Percentiles rank a stretch among this genome's conserved stretches.
phyloP scores from a whole-genome alignment of 139 green algal species.

The Nannochloris sp. region DNA sequence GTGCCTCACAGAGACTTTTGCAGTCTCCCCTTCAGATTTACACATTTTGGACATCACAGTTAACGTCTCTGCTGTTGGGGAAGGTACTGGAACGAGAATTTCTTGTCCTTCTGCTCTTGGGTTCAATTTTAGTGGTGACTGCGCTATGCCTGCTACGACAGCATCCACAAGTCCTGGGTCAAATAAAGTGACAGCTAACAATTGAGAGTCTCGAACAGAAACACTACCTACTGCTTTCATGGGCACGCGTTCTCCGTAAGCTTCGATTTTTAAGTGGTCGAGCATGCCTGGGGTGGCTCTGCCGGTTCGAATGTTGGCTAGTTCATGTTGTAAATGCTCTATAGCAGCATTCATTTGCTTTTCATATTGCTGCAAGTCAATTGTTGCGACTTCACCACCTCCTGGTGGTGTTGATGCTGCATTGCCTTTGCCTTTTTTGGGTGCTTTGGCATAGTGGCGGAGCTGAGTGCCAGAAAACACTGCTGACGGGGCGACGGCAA shows the following conservation, averaged over 20 bases:
- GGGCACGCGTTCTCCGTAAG: constrained; percentile 46
- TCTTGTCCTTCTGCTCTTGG: constrained; percentile 35
- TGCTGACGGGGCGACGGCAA: background rate
- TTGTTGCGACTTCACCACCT: background rate
- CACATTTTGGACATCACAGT: constrained; percentile 57
- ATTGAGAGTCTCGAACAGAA: constrained; percentile 55
- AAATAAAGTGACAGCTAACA: constrained; percentile 62
- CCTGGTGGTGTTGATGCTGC: background rate
- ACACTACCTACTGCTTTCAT: constrained; percentile 53
- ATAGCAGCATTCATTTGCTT: constrained; percentile 49
- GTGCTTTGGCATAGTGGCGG: background rate
- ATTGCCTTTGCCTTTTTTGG: background rate
- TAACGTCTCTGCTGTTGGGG: constrained; percentile 34
- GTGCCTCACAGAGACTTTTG: constrained; percentile 50
- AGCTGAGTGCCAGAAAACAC: background rate
- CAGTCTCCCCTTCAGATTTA: constrained; percentile 47
- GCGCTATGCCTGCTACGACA: constrained; percentile 51
- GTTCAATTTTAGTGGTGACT: constrained; percentile 55
- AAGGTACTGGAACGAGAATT: constrained; percentile 45
- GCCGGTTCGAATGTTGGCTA: constrained; percentile 56
- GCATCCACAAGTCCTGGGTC: constrained; percentile 37
- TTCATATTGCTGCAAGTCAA: background rate
- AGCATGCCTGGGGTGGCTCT: constrained; percentile 67
- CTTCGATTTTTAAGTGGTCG: constrained; percentile 54
- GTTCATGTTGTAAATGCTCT: constrained; percentile 45